phyloP scores from a whole-genome alignment of 2,329 filamentous ascomycete species.

The Meredithiella fracta region DNA sequence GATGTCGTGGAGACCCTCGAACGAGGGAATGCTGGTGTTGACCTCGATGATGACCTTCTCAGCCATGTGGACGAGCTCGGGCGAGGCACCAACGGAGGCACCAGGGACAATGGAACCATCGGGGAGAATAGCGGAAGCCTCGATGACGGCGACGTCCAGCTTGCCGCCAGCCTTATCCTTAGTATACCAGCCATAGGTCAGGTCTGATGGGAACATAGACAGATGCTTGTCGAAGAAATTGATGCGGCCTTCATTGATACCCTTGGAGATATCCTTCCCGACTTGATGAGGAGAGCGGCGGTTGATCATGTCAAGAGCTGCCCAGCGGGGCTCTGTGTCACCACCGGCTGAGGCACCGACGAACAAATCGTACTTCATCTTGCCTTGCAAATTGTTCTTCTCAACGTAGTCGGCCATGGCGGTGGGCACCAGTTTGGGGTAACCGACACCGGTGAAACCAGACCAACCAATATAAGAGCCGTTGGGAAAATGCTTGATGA shows the following conservation, averaged over 20 bases:
- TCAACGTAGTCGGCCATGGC: constrained; percentile 80
- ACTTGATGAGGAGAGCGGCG: constrained; percentile 73
- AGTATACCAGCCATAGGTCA: constrained; percentile 71
- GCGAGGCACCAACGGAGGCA: constrained; percentile 69
- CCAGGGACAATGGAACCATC: constrained; percentile 80
- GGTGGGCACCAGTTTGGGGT: constrained; percentile 59
- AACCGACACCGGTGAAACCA: constrained; percentile 79
- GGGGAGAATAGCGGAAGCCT: constrained; percentile 73
- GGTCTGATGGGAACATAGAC: constrained; percentile 77
- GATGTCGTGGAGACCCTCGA: constrained; percentile 82
- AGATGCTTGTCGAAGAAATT: constrained; percentile 90
- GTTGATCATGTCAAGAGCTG: constrained; percentile 78
- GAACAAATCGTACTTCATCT: constrained; percentile 75
- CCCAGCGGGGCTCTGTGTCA: constrained; percentile 86
- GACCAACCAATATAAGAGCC: constrained; percentile 81
- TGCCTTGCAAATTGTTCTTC: constrained; percentile 65
- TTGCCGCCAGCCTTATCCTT: constrained; percentile 57
- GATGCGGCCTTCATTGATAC: constrained; percentile 76
- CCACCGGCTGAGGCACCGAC: constrained; percentile 80
- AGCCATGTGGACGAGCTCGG: constrained; percentile 76
- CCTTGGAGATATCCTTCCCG: constrained; percentile 76
- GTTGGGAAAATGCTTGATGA: constrained; percentile 68
- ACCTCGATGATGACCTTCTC: constrained; percentile 90
- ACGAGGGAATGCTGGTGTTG: constrained; percentile 70
- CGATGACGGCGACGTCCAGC: constrained; percentile 70